Evolutionary conservation across 768 basidiomycete species (phyloP).

Genomic region (Chlorophyllum brunneum): DNA sequence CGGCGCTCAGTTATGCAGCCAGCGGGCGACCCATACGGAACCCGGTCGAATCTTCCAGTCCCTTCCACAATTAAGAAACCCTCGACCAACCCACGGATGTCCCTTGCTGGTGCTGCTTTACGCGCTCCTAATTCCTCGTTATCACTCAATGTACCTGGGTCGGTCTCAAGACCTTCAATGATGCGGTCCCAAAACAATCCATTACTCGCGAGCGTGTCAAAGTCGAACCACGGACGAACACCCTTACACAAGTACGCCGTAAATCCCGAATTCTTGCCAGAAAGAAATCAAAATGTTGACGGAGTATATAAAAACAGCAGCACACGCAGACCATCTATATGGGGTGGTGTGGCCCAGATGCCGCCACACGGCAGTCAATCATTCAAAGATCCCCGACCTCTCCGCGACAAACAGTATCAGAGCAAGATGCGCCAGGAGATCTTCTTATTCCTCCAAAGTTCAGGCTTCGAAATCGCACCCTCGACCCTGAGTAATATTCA

Average conservation of each 20-base stretch:
- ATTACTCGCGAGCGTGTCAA: slow-evolving; percentile 64
- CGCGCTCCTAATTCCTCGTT: slow-evolving; percentile 45
- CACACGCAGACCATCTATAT: slow-evolving; percentile 73
- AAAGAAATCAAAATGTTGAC: neutral
- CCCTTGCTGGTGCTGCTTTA: slow-evolving; percentile 71
- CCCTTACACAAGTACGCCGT: slow-evolving; percentile 63
- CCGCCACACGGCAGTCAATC: slow-evolving; percentile 53
- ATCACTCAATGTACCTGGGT: slow-evolving; percentile 35
- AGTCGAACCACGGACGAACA: slow-evolving; percentile 66
- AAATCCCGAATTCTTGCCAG: neutral
- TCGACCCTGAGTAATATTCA: slow-evolving; percentile 75
- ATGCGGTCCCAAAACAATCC: slow-evolving; percentile 73
- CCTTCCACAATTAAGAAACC: slow-evolving; percentile 76
- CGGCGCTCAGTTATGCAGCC: slow-evolving; percentile 61
- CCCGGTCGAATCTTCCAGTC: slow-evolving; percentile 67
- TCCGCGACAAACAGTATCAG: slow-evolving; percentile 75
- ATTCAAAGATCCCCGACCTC: slow-evolving; percentile 70
- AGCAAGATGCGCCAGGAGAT: slow-evolving; percentile 76
- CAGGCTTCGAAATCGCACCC: slow-evolving; percentile 65
- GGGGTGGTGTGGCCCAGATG: slow-evolving; percentile 49
- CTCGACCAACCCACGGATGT: slow-evolving; percentile 52
- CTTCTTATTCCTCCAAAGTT: slow-evolving; percentile 57
- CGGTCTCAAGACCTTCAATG: slow-evolving; percentile 60
- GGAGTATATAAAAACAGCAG: slow-evolving; percentile 38
- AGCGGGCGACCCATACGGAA: slow-evolving; percentile 43